A percentile compares a stretch with the other conserved stretches of the same genome.
These are phyloP conservation scores for Hippophae tibetana DNA, from an alignment of 306 rosid genomes.

Conservation along the genomic window DNA sequence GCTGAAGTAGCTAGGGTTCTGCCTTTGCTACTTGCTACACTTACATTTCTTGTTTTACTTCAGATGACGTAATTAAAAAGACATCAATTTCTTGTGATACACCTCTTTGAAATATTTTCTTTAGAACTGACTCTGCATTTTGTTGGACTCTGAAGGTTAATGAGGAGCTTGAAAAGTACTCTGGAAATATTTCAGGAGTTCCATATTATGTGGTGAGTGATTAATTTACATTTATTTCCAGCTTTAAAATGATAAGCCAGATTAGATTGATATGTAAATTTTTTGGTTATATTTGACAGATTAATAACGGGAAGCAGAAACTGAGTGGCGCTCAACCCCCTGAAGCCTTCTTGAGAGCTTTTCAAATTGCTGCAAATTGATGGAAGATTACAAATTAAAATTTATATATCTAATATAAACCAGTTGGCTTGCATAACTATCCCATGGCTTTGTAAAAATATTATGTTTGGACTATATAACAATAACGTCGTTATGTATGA, in stretches of 20 bases:
- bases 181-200: conserved; percentile 51
- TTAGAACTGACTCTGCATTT: conserved; percentile 16
- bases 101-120: background rate
- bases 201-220: conserved; percentile 66
- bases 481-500: too few relatives aligned
- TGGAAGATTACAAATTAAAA: background rate
- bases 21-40: too few relatives aligned
- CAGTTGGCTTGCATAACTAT: background rate
- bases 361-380: conserved; percentile 40
- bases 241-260: background rate
- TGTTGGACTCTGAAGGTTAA: conserved; percentile 42
- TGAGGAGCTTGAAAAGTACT: conserved; percentile 53
- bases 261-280: conserved; percentile 1
- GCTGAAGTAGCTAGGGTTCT: too few relatives aligned
- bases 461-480: too few relatives aligned
- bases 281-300: conserved; percentile 36
- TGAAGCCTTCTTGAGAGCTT: conserved; percentile 70
- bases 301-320: conserved; percentile 58
- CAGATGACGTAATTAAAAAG: background rate
- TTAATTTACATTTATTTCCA: conserved; percentile 1
- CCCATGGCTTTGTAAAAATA: too few relatives aligned
- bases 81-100: background rate
- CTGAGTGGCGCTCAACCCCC: conserved; percentile 70
- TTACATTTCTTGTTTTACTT: background rate
- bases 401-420: background rate